phyloP scores from a whole-genome alignment of 352 stramenopile species.

The Phytophthora fragariaefolia region DNA sequence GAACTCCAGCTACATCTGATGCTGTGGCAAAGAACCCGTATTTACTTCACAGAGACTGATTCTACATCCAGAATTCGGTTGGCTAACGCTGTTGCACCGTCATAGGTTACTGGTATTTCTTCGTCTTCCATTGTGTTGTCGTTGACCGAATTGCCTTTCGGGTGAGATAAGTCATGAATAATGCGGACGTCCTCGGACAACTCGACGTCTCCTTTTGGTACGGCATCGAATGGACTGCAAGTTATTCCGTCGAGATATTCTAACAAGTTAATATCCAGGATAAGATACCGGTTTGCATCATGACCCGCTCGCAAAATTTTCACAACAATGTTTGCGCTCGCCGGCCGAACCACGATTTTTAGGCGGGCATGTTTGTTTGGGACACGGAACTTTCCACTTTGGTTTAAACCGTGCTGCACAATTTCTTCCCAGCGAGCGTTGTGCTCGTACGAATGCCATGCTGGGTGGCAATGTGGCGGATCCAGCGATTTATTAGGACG shows the following conservation, averaged over 20 bases:
- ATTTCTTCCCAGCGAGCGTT: background rate
- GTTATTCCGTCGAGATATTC: background rate
- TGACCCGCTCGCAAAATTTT: background rate
- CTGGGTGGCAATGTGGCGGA: too few species aligned
- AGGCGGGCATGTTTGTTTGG: background rate
- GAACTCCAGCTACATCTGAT: too few species aligned
- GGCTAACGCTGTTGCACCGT: too few species aligned
- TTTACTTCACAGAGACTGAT: too few species aligned
- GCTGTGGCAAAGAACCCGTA: too few species aligned
- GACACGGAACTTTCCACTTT: background rate
- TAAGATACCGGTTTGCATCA: background rate
- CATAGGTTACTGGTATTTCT: too few species aligned
- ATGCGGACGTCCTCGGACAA: background rate
- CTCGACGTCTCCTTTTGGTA: background rate
- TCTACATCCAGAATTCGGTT: too few species aligned
- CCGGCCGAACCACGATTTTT: background rate
- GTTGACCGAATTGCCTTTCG: background rate
- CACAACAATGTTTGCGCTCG: background rate
- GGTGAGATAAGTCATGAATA: background rate
- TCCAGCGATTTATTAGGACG: background rate
- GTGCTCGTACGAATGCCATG: background rate
- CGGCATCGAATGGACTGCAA: background rate
- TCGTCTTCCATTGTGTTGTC: too few species aligned
- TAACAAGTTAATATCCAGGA: background rate
- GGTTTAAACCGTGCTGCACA: background rate